Evolutionary conservation across 441 rosid species (phyloP).

Genomic region (Macaranga tanarius): DNA sequence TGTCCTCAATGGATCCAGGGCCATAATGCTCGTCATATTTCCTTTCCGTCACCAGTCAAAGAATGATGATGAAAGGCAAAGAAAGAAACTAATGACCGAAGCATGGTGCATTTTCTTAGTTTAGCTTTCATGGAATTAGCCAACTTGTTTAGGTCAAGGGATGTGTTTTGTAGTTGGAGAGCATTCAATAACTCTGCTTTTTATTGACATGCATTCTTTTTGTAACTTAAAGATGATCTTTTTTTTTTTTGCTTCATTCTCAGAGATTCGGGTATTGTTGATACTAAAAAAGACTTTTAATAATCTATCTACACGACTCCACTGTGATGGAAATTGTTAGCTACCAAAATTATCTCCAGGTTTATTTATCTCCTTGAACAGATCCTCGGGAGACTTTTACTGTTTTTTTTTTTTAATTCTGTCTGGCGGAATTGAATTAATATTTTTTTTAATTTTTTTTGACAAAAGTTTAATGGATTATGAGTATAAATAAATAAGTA

Average conservation of each 20-base stretch:
- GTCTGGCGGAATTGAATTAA: no score
- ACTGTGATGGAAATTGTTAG: constrained; percentile 20
- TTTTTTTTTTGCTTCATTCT: constrained; percentile 20
- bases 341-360: no score
- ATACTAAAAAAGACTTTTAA: constrained; percentile 22
- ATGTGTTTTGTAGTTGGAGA: constrained; percentile 25
- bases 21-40: constrained; percentile 18
- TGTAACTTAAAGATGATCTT: constrained; percentile 29
- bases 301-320: constrained; percentile 16
- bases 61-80: constrained; percentile 35
- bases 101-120: constrained; percentile 25
- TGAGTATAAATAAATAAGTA: no score
- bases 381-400: no score
- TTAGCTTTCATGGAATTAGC: constrained; percentile 39
- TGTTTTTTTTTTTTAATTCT: no score
- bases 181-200: constrained; percentile 14
- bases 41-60: constrained; percentile 28
- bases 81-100: constrained; percentile 26
- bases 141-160: constrained; percentile 31
- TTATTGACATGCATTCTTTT: constrained; percentile 43
- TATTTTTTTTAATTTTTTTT: no score
- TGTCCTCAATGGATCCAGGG: background rate
- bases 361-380: no score
- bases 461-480: no score
- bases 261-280: constrained; percentile 25